Evolutionary conservation across 495 filamentous ascomycete species (phyloP).

Genomic region (Penicillium mononematosum): DNA sequence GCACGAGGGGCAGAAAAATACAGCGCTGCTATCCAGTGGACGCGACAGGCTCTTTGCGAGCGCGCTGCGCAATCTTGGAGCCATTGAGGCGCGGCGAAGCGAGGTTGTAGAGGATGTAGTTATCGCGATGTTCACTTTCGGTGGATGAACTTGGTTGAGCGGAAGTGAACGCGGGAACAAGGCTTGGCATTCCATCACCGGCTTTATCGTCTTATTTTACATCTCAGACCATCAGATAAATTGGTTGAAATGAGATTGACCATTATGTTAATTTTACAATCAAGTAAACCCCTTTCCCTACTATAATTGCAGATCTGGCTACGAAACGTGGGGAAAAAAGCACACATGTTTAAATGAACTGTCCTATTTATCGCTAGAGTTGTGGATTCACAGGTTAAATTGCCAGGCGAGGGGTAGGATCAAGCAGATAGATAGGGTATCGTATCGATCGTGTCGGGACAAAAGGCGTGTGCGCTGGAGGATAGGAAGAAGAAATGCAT

Average conservation of each 20-base stretch:
- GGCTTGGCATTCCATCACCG: constrained; percentile 25
- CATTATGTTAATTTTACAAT: constrained; percentile 16
- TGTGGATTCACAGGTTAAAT: constrained; percentile 17
- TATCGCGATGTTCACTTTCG: constrained; percentile 10
- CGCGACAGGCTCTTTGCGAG: constrained; percentile 39
- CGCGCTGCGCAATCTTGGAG: constrained; percentile 41
- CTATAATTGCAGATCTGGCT: not conserved
- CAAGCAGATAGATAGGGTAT: constrained; percentile 33
- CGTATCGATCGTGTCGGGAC: constrained; percentile 33
- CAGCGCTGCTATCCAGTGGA: constrained; percentile 20
- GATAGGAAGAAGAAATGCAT: constrained; percentile 29
- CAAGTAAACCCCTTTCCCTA: not conserved
- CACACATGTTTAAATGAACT: constrained; percentile 14
- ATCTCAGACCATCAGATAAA: not conserved
- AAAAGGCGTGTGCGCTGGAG: constrained; percentile 30
- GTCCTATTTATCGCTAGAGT: constrained; percentile 19
- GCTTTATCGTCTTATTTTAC: not conserved
- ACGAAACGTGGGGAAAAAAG: not conserved
- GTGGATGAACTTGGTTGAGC: constrained; percentile 17
- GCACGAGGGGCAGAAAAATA: constrained; percentile 44
- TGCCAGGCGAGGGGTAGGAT: constrained; percentile 19
- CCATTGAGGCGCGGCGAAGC: constrained; percentile 32
- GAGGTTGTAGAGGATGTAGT: constrained; percentile 11
- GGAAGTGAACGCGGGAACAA: constrained; percentile 19
- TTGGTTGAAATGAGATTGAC: not conserved